Evolutionary conservation across 257 asterid genomes (phyloP), one percentile per base, ranked within the genome.

Genomic region (Oldenlandia corymbosa): DNA sequence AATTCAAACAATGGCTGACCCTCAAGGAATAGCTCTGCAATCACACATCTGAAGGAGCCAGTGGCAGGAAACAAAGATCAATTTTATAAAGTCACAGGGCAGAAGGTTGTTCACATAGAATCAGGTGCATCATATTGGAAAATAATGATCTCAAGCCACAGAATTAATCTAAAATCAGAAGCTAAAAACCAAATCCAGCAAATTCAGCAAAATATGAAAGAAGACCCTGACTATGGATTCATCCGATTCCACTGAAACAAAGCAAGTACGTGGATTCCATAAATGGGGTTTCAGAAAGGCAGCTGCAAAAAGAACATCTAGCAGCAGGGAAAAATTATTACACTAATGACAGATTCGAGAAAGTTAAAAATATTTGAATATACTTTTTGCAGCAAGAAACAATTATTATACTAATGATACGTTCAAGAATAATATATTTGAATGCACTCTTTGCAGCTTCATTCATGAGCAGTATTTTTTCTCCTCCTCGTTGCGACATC

Each of bases 1-100:
- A 90, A 82, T 76, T 93, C 99, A 73, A 93, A 93, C 74, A 93
- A 74, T 28, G 97, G 96, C 71, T 90, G 99, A 67, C 99, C 97
- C 81, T 93, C 99, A 62, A 90, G 94, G 76, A 93, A 93, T 76
- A 93, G 97, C 88, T 93, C 99, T 48, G 96, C 99, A 76, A 93
- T 84, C 73, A 93, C 99, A 83, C 99, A 93, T 81, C 99, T 93
- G 88, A 75, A 71, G 59, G 71, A 76, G 72, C 67, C 66, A 57
- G 67, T 54, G 57, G 64, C 48, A 41, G 34, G 52, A 63, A 73
- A 47, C 53, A 61, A 27, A 60, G 20, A 57, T 32, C 41, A 67
- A 54, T 79, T 60, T 53, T 50, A 61, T 13, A 31, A 43, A 20
- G 53, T 47, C 58, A 41, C 53, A 63, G 51, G 67, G 60, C 27